phyloP scores from a whole-genome alignment of 805 yeast species.

The Candida dendrica region DNA sequence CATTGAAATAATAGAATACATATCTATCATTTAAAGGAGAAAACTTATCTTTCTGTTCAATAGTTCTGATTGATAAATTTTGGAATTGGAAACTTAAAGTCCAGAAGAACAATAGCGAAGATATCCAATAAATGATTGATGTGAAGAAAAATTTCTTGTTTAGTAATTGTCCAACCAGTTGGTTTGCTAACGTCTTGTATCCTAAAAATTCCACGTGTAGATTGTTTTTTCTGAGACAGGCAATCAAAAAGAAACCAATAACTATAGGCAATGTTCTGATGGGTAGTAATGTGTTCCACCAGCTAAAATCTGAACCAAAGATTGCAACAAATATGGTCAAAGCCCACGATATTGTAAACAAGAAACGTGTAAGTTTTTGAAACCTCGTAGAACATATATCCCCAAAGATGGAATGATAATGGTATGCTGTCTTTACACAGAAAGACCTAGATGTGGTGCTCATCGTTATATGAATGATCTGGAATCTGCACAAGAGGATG shows the following conservation, averaged over 20 bases:
- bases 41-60: conserved; percentile 31
- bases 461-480: not conserved
- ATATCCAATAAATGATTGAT: conserved; percentile 15
- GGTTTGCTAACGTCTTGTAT: conserved; percentile 23
- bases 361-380: conserved; percentile 29
- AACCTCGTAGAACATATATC: conserved; percentile 34
- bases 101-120: conserved; percentile 17
- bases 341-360: conserved; percentile 22
- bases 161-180: conserved; percentile 17
- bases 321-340: conserved; percentile 19
- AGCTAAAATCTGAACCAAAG: conserved; percentile 14
- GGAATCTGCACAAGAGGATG: too few species aligned
- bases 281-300: conserved; percentile 21
- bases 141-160: conserved; percentile 18
- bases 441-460: not conserved
- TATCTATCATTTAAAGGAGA: conserved; percentile 35
- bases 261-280: conserved; percentile 22
- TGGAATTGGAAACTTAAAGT: conserved; percentile 16
- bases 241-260: conserved; percentile 24
- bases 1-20: conserved; percentile 44
- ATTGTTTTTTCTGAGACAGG: conserved; percentile 32
- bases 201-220: conserved; percentile 30
- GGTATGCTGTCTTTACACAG: conserved; percentile 14
- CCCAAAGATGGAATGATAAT: conserved; percentile 31
- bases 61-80: conserved; percentile 15